Evolutionary conservation across 352 stramenopile genomes (phyloP).

Genomic region (Phytophthora sp.): DNA sequence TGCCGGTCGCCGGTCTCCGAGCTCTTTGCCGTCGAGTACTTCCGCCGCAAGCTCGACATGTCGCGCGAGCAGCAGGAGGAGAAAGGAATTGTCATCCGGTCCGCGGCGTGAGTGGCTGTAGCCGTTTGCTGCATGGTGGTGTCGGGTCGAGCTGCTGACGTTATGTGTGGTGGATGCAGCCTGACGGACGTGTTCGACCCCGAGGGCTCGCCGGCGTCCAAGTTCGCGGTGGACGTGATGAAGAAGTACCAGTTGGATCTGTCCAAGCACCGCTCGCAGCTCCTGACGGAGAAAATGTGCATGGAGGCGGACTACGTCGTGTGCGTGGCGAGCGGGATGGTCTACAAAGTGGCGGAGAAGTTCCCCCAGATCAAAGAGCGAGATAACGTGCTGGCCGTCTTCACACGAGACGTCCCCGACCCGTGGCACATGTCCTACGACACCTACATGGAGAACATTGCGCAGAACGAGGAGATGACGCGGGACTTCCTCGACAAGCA

Average conservation of each 20-base stretch:
- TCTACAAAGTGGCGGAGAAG: slow-evolving; percentile 68
- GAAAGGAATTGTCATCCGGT: slow-evolving; percentile 72
- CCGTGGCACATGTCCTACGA: slow-evolving; percentile 87
- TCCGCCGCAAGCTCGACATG: slow-evolving; percentile 70
- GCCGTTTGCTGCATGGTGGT: neutral
- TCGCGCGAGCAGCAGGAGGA: slow-evolving; percentile 71
- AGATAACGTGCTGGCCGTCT: slow-evolving; percentile 56
- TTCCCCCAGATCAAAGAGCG: slow-evolving; percentile 68
- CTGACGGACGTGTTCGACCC: slow-evolving; percentile 78
- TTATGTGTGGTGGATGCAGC: slow-evolving; percentile 25
- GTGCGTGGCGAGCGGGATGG: slow-evolving; percentile 69
- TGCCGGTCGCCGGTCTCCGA: slow-evolving; percentile 82
- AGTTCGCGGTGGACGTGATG: slow-evolving; percentile 69
- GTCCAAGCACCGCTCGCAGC: slow-evolving; percentile 64
- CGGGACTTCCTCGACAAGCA: slow-evolving; percentile 76
- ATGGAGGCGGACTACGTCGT: slow-evolving; percentile 74
- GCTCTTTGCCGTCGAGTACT: slow-evolving; percentile 81
- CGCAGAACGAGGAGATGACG: slow-evolving; percentile 75
- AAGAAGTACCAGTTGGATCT: slow-evolving; percentile 80
- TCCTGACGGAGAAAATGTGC: slow-evolving; percentile 74
- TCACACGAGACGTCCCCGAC: slow-evolving; percentile 72
- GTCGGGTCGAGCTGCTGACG: slow-evolving; percentile 1
- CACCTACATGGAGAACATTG: slow-evolving; percentile 84
- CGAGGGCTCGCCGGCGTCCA: slow-evolving; percentile 67
- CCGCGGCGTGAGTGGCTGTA: slow-evolving; percentile 58